Conservation (phyloP, 805 yeast species). For the Candida railenensis region DNA sequence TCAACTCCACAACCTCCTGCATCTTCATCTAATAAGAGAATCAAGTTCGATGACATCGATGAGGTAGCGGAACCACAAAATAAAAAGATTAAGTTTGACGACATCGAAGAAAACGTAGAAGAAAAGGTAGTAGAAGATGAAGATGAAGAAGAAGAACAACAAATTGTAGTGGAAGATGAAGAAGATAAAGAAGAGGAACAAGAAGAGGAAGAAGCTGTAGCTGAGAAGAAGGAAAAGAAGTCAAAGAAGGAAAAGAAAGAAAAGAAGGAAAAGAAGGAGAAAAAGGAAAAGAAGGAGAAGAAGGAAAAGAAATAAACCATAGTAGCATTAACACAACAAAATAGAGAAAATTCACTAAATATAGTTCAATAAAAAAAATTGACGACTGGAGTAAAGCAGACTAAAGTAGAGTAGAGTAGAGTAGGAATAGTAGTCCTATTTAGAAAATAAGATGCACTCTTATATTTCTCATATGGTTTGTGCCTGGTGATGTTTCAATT, state of each 20-base stretch:
- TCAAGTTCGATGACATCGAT: slow-evolving; percentile 14
- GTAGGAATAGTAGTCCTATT: too few species aligned
- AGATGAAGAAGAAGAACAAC: slow-evolving; percentile 17
- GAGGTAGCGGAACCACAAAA: slow-evolving; percentile 12
- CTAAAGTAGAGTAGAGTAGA: too few species aligned
- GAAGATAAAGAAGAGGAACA: slow-evolving; percentile 16
- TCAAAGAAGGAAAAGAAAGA: slow-evolving; percentile 11
- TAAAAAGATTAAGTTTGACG: slow-evolving; percentile 29
- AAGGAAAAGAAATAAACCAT: slow-evolving; percentile 15
- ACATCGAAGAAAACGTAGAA: slow-evolving; percentile 20
- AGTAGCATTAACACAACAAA: background rate
- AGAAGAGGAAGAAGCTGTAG: slow-evolving; percentile 15
- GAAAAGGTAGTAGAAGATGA: slow-evolving; percentile 24
- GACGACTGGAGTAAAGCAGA: too few species aligned
- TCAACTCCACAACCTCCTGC: slow-evolving; percentile 8
- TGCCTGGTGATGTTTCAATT: too few species aligned
- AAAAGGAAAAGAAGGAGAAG: slow-evolving; percentile 20
- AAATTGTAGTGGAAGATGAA: slow-evolving; percentile 8
- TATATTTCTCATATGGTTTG: too few species aligned
- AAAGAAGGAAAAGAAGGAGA: slow-evolving; percentile 14
- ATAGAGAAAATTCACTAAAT: slow-evolving; percentile 2
- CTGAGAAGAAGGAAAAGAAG: slow-evolving; percentile 14
- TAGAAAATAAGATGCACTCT: too few species aligned
- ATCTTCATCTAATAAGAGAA: slow-evolving; percentile 16
- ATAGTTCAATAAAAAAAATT: background rate